Evolutionary conservation across 441 rosid species (phyloP).

Genomic region (Gossypium schwendimanii): DNA sequence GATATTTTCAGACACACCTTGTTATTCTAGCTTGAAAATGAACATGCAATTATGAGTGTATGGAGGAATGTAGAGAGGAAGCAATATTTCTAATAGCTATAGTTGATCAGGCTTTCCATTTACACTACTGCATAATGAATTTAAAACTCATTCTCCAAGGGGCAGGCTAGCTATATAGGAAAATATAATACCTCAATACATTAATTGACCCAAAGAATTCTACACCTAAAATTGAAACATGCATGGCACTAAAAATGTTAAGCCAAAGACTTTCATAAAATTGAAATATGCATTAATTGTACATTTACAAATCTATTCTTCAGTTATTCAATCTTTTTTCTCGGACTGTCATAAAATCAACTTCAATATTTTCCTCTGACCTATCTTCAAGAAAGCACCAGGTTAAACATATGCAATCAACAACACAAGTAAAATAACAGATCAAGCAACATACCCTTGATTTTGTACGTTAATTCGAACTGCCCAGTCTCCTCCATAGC

Average conservation of each 20-base stretch:
- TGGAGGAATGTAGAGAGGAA: background rate
- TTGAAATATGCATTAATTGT: background rate
- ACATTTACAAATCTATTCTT: background rate
- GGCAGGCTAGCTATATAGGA: background rate
- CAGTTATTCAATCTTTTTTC: background rate
- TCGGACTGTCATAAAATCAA: background rate
- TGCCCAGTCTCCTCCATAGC: constrained; percentile 98
- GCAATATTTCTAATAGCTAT: background rate
- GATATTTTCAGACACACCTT: background rate
- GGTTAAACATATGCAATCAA: background rate
- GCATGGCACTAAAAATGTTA: background rate
- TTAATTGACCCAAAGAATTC: background rate
- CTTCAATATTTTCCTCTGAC: background rate
- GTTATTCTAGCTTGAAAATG: background rate
- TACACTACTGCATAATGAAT: background rate
- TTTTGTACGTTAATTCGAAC: constrained; percentile 54
- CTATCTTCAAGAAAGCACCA: background rate
- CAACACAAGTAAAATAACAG: constrained; percentile 7
- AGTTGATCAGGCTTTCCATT: background rate
- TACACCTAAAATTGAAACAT: background rate
- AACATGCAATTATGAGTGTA: background rate
- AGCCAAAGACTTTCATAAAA: background rate
- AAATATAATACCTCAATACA: background rate
- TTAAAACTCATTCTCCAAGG: background rate
- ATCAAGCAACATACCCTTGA: constrained; percentile 41